Evolutionary conservation across 1,139 yeast species (phyloP).

Genomic region (Saccharomycopsis hybrid): DNA sequence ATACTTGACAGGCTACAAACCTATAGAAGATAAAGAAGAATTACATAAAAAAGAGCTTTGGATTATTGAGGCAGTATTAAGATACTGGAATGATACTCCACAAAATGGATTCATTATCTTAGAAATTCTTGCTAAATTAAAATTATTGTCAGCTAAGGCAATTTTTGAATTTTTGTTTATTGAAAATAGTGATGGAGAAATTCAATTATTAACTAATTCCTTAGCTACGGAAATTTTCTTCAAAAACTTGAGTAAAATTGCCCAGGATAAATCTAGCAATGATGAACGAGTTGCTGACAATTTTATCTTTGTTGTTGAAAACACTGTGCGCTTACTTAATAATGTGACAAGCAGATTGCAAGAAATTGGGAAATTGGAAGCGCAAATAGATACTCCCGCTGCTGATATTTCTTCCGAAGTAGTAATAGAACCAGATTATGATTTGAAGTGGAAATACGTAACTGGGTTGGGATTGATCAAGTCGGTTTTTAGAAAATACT

Average conservation of each 20-base stretch:
- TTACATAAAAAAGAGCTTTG: slow-evolving; percentile 31
- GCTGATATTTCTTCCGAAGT: slow-evolving; percentile 18
- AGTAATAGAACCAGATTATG: slow-evolving; percentile 26
- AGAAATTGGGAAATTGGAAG: slow-evolving; percentile 20
- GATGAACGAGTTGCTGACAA: slow-evolving; percentile 23
- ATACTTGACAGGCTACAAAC: slow-evolving; percentile 10
- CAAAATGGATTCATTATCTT: slow-evolving; percentile 71
- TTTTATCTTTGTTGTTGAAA: slow-evolving; percentile 33
- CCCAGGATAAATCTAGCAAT: slow-evolving; percentile 13
- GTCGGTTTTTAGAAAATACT: slow-evolving; percentile 34
- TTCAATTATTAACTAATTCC: slow-evolving; percentile 36
- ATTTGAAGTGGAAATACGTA: slow-evolving; percentile 34
- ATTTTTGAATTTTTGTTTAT: slow-evolving; percentile 40
- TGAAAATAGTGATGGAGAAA: not conserved
- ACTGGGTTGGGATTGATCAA: slow-evolving; percentile 31
- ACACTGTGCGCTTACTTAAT: slow-evolving; percentile 36
- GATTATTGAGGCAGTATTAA: slow-evolving; percentile 60
- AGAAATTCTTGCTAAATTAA: slow-evolving; percentile 53
- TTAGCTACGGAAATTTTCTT: slow-evolving; percentile 43
- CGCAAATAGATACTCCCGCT: slow-evolving; percentile 8
- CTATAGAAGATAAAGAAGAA: slow-evolving; percentile 24
- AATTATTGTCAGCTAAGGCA: slow-evolving; percentile 38
- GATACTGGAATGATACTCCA: slow-evolving; percentile 78
- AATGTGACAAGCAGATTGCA: slow-evolving; percentile 22
- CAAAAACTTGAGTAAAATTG: slow-evolving; percentile 29